A percentile compares a stretch with the other conserved stretches of the same genome.
Evolutionary conservation across 495 filamentous ascomycete genomes (phyloP).

Genomic region (Penicillium paradoxum): DNA sequence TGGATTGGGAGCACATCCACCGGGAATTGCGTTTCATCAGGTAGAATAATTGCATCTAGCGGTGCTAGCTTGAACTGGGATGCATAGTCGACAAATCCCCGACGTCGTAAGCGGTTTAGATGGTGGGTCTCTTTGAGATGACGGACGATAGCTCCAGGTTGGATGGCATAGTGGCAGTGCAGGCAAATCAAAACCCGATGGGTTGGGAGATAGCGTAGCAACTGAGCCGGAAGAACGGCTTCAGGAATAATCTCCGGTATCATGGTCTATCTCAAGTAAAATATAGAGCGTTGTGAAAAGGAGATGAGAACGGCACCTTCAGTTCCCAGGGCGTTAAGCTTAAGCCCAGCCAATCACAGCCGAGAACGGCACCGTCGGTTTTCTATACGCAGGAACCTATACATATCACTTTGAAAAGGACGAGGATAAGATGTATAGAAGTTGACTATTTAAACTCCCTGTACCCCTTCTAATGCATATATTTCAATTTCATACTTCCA

Average conservation of each 20-base stretch:
- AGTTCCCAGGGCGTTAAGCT: background rate
- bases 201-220: conserved; percentile 18
- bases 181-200: conserved; percentile 30
- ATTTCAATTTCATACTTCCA: background rate
- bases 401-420: background rate
- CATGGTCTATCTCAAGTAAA: too few relatives aligned
- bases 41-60: conserved; percentile 17
- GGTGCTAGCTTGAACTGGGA: conserved; percentile 14
- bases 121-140: conserved; percentile 39
- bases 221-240: too few relatives aligned
- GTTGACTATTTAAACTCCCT: background rate
- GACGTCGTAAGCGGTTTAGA: conserved; percentile 21
- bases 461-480: background rate
- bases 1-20: conserved; percentile 25
- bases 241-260: too few relatives aligned
- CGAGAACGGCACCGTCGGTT: conserved; percentile 12
- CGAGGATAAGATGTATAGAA: background rate
- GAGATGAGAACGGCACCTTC: background rate
- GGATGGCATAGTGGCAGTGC: conserved; percentile 31
- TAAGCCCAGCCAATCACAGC: conserved; percentile 8
- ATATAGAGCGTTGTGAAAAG: too few relatives aligned
- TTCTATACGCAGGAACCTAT: too few relatives aligned
- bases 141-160: conserved; percentile 28
- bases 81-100: conserved; percentile 21
- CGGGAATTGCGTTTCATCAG: conserved; percentile 22